These are phyloP conservation scores for Umbelopsis isabellina DNA, from an alignment of 192 early-diverging fungal genomes.

Conservation along the genomic window DNA sequence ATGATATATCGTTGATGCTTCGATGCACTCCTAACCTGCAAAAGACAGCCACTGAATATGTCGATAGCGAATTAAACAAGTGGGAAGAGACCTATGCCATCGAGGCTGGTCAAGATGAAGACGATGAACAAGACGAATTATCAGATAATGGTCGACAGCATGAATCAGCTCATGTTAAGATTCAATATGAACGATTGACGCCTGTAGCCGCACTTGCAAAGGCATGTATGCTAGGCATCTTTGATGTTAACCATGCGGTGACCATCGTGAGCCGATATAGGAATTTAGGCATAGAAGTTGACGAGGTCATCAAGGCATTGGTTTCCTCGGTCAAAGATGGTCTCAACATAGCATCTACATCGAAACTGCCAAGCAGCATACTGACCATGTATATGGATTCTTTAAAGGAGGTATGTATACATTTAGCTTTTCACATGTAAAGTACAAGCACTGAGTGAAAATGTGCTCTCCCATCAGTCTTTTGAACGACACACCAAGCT, in stretches of 20 bases:
- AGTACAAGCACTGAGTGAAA: neutral
- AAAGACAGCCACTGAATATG: conserved; percentile 39
- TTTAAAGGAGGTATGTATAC: conserved; percentile 43
- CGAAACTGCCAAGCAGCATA: conserved; percentile 29
- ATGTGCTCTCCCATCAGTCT: conserved; percentile 12
- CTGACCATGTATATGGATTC: conserved; percentile 39
- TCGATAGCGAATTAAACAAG: conserved; percentile 36
- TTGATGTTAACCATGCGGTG: conserved; percentile 38
- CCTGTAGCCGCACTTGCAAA: conserved; percentile 45
- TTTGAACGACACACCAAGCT: conserved; percentile 38
- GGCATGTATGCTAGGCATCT: conserved; percentile 45
- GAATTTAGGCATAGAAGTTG: conserved; percentile 41
- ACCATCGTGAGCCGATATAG: conserved; percentile 44
- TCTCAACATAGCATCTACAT: conserved; percentile 28
- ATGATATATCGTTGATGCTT: conserved; percentile 35
- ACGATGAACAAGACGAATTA: conserved; percentile 29
- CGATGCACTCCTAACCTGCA: conserved; percentile 40
- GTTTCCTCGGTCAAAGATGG: conserved; percentile 44
- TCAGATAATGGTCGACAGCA: conserved; percentile 4
- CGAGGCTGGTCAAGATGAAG: conserved; percentile 22
- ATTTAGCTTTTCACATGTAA: neutral
- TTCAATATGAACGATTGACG: conserved; percentile 42
- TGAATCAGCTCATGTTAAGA: neutral
- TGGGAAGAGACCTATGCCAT: neutral
- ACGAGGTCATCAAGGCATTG: conserved; percentile 49